Evolutionary conservation across 805 yeast species (phyloP).

Genomic region (Cyberlindnera japonica): DNA sequence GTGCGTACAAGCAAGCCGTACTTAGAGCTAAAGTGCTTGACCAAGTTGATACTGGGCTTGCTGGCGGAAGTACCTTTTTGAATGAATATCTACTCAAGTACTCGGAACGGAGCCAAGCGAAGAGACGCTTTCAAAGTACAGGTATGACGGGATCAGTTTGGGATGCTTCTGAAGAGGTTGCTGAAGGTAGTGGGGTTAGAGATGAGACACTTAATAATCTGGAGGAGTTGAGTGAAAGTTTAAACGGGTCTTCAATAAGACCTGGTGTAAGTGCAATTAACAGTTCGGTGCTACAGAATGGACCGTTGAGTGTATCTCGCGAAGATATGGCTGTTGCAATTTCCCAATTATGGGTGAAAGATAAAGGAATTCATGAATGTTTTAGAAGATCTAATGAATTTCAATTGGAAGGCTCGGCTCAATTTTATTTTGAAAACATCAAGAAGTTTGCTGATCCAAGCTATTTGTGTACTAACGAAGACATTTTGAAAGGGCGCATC

Average conservation of each 20-base stretch:
- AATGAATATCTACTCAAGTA: constrained; percentile 63
- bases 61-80: constrained; percentile 62
- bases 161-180: constrained; percentile 19
- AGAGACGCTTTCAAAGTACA: constrained; percentile 50
- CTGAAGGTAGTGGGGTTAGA: not conserved
- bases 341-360: constrained; percentile 61
- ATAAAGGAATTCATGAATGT: constrained; percentile 61
- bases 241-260: constrained; percentile 19
- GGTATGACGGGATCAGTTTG: constrained; percentile 41
- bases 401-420: constrained; percentile 80
- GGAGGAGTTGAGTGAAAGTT: constrained; percentile 21
- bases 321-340: constrained; percentile 71
- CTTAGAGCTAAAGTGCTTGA: constrained; percentile 56
- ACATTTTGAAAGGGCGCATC: constrained; percentile 84
- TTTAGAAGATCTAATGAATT: constrained; percentile 65
- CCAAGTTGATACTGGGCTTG: constrained; percentile 59
- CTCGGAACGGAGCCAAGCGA: constrained; percentile 49
- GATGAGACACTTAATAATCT: constrained; percentile 8
- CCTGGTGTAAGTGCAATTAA: constrained; percentile 26
- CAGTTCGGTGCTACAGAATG: constrained; percentile 13
- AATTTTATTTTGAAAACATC: constrained; percentile 77
- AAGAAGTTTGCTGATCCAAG: constrained; percentile 56
- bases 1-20: constrained; percentile 44
- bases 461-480: constrained; percentile 74
- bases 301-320: constrained; percentile 30